phyloP scores from a whole-genome alignment of 2,329 filamentous ascomycete genomes.

The Scedosporium boydii region DNA sequence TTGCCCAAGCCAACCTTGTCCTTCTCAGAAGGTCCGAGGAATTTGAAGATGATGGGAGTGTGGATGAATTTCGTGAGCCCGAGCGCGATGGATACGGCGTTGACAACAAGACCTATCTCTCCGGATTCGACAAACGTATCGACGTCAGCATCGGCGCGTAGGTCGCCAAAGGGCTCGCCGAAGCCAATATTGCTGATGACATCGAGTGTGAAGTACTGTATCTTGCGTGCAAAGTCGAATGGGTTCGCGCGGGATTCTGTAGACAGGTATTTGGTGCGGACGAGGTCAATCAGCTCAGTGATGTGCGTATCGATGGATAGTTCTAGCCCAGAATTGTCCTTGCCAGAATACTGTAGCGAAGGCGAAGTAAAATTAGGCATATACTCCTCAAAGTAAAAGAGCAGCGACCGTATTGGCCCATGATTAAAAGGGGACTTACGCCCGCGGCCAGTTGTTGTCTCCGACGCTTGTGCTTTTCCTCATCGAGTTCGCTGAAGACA shows the following conservation, averaged over 20 bases:
- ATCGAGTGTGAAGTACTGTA: conserved; percentile 43
- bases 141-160: conserved; percentile 33
- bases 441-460: conserved; percentile 40
- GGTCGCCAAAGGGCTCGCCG: conserved; percentile 35
- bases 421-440: conserved; percentile 18
- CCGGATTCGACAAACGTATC: conserved; percentile 35
- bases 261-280: conserved; percentile 28
- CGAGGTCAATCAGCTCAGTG: conserved; percentile 30
- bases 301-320: conserved; percentile 37
- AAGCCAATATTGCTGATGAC: conserved; percentile 43
- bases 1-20: conserved; percentile 28
- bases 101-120: conserved; percentile 29
- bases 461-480: conserved; percentile 29
- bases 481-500: conserved; percentile 40
- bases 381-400: not conserved
- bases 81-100: conserved; percentile 30
- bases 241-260: conserved; percentile 24
- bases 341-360: conserved; percentile 32
- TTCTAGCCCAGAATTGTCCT: conserved; percentile 40
- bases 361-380: not conserved
- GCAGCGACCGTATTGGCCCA: conserved; percentile 6
- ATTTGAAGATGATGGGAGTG: conserved; percentile 34
- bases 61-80: conserved; percentile 29
- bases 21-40: conserved; percentile 28
- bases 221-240: conserved; percentile 35